Evolutionary conservation across 225 moss, liverwort and hornwort genomes (phyloP).

Genomic region (Sphagnum contortum): DNA sequence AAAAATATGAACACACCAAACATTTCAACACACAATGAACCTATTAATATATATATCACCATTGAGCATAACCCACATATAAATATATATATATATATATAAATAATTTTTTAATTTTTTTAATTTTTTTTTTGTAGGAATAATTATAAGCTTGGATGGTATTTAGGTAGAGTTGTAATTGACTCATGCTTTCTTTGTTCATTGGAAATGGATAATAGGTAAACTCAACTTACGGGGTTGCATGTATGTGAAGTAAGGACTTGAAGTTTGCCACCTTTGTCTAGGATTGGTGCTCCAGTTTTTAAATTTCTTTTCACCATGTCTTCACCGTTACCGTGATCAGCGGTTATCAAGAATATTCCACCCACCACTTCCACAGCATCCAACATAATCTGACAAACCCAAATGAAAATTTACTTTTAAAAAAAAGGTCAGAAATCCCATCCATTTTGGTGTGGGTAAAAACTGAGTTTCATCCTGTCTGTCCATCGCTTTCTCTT

Average conservation of each 20-base stretch:
- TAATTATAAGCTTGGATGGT: too few species aligned
- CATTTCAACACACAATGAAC: not conserved
- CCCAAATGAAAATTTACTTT: not conserved
- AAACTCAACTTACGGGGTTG: constrained; percentile 27
- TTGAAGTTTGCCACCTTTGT: constrained; percentile 53
- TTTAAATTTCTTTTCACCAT: constrained; percentile 63
- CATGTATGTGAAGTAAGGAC: constrained; percentile 57
- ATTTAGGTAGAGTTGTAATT: too few species aligned
- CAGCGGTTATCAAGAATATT: constrained; percentile 49
- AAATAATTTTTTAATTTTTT: not conserved
- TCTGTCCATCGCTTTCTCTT: not conserved
- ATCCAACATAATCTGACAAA: constrained; percentile 51
- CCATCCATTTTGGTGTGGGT: not conserved
- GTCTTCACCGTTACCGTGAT: constrained; percentile 64
- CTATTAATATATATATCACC: too few species aligned
- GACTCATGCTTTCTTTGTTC: too few species aligned
- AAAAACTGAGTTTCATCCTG: not conserved
- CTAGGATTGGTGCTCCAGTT: constrained; percentile 42
- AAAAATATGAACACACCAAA: not conserved
- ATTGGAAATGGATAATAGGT: not conserved
- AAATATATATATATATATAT: constrained; percentile 1
- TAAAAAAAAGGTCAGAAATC: not conserved
- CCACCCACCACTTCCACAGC: constrained; percentile 40
- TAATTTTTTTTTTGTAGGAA: too few species aligned
- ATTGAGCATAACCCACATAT: too few species aligned